These are phyloP conservation scores for Pseudogymnoascus destructans DNA, from an alignment of 2,329 filamentous ascomycete species.

Conservation along the genomic window DNA sequence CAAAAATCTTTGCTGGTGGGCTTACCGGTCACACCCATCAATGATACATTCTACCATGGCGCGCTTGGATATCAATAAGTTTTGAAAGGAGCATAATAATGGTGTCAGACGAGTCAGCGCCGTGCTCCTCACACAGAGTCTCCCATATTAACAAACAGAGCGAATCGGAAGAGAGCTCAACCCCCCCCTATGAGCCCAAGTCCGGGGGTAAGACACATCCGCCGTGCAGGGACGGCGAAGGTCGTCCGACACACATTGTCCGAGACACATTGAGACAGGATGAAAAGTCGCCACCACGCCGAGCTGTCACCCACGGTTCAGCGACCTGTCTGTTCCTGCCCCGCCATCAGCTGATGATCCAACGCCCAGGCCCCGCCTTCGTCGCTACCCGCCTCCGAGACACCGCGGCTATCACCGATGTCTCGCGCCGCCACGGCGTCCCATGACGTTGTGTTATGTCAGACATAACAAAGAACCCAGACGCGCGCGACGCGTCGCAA, in stretches of 20 bases:
- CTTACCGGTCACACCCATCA: neutral
- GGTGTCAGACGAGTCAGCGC: neutral
- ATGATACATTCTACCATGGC: neutral
- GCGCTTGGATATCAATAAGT: neutral
- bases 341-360: neutral
- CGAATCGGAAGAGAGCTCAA: neutral
- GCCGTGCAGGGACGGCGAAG: constrained; percentile 1
- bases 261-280: constrained; percentile 3
- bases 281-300: neutral
- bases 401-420: constrained; percentile 2
- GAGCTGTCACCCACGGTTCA: neutral
- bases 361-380: neutral
- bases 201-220: constrained; percentile 5
- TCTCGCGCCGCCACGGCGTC: neutral
- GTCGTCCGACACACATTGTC: neutral
- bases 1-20: neutral
- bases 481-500: neutral
- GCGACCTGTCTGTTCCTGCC: neutral
- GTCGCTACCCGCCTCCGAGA: neutral
- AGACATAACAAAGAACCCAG: neutral
- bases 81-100: neutral
- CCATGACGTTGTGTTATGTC: neutral
- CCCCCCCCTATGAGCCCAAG: neutral
- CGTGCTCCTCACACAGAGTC: neutral
- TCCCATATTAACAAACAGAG: neutral